Conservation (phyloP, 768 basidiomycete species). For the Phylloporus sp. region DNA sequence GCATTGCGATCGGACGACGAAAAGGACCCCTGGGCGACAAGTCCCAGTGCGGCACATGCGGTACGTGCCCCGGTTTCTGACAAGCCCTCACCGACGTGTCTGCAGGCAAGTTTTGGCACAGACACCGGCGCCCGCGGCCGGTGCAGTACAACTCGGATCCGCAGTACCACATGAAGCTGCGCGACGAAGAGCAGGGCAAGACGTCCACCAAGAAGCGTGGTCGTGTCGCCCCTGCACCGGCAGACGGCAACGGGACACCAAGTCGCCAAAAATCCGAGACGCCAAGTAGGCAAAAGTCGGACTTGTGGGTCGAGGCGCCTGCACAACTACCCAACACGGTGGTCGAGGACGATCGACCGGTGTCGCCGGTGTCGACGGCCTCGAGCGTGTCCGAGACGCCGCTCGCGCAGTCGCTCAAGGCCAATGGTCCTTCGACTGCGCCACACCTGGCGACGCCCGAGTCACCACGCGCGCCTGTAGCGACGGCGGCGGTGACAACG, state of each 20-base stretch:
- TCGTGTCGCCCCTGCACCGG: conserved; percentile 20
- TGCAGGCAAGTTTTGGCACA: conserved; percentile 85
- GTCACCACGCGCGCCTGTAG: conserved; percentile 17
- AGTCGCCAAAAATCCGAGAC: conserved; percentile 29
- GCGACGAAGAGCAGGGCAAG: conserved; percentile 57
- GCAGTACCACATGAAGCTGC: conserved; percentile 60
- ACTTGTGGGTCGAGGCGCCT: conserved; percentile 35
- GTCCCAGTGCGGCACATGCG: conserved; percentile 89
- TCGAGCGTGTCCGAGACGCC: conserved; percentile 75
- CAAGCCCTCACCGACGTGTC: not conserved
- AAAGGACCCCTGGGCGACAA: conserved; percentile 90
- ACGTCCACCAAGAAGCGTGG: conserved; percentile 50
- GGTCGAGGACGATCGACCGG: conserved; percentile 48
- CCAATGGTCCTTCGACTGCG: conserved; percentile 44
- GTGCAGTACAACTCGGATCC: conserved; percentile 76
- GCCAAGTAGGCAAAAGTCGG: conserved; percentile 41
- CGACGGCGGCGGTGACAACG: too few relatives aligned
- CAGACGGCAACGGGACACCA: conserved; percentile 53
- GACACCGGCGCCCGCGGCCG: conserved; percentile 76
- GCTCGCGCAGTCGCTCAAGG: conserved; percentile 56
- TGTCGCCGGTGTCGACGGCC: conserved; percentile 68
- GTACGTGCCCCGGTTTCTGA: conserved; percentile 43
- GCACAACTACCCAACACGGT: conserved; percentile 31
- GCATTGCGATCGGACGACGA: conserved; percentile 76
- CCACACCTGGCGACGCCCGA: conserved; percentile 23